Percentiles rank a stretch among this genome's conserved stretches.
These are phyloP conservation scores for Apophysomyces ossiformis DNA, from an alignment of 371 early-diverging fungal species.

Conservation along the genomic window DNA sequence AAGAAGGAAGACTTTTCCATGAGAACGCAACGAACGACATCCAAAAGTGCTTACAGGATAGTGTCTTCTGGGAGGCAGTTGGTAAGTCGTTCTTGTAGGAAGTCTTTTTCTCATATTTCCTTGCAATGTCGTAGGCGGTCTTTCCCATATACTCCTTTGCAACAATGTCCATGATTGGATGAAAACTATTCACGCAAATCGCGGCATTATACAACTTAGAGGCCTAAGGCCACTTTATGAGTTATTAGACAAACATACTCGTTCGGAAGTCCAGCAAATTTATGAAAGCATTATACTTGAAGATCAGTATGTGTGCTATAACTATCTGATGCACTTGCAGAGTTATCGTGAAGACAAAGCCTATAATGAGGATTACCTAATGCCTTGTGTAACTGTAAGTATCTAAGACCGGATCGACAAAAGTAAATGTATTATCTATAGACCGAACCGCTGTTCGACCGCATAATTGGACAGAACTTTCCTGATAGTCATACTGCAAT, in stretches of 20 bases:
- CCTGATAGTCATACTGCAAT: not conserved
- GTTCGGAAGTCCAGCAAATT: not conserved
- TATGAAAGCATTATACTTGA: not conserved
- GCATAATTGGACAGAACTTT: not conserved
- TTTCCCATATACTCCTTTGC: not conserved
- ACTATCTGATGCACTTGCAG: not conserved
- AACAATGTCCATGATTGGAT: not conserved
- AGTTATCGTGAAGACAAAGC: too few species aligned
- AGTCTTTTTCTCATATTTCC: too few species aligned
- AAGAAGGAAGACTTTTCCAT: not conserved
- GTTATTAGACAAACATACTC: not conserved
- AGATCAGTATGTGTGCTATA: not conserved
- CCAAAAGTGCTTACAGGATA: not conserved
- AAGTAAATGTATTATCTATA: not conserved
- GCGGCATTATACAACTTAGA: not conserved
- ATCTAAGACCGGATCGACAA: too few species aligned
- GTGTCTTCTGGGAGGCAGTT: not conserved
- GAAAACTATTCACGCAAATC: not conserved
- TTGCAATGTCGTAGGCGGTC: too few species aligned
- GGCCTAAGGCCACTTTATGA: not conserved
- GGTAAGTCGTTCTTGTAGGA: not conserved
- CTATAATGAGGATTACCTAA: too few species aligned
- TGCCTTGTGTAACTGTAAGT: too few species aligned
- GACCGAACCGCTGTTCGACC: not conserved
- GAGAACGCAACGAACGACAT: not conserved